Evolutionary conservation across 768 basidiomycete species (phyloP), one percentile per base, ranked within the genome.

Genomic region (Multifurca ochricompacta): DNA sequence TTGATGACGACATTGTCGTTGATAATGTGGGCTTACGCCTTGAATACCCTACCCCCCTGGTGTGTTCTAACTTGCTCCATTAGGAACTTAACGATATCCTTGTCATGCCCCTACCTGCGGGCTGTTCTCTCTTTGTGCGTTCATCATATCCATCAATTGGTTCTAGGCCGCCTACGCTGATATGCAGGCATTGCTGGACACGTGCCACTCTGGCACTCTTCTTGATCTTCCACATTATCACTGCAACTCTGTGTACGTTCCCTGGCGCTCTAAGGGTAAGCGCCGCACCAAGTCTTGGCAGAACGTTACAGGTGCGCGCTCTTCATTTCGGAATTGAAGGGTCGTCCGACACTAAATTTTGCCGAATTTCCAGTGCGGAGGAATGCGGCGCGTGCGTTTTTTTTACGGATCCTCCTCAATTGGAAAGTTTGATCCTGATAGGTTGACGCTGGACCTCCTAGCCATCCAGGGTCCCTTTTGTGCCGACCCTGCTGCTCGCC

Each of bases 181-280:
- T 13, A 27, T 39, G 11, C 32, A 60, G 61, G 59, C 61, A 1
- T 19, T 65, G n/a, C 51, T 65, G 23, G 64, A 65, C 30, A 51
- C 58, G 0, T 64, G 63, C 18, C 61, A 64, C 27, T 64, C 63
- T 0, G 64, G 59, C 1, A 64, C 64, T 1, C 37, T 64, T 16
- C 46, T 64, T 0, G 61, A 65, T 23, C 53, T 65, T 6, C 59
- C 57, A 0, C 64, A 64, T 35, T 62, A 61, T 37, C 25, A 55
- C 6, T 64, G 64, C 48, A 61, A 65, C 31, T 52, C 59, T 2
- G 48, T 62, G 5, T 62, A 56, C 58, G 55, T 51, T 23, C 64
- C 62, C 3, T 61, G 61, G 62, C 32, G 34, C 18, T 58, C 57
- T 16, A 58, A 54, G 27, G 61, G 63, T 19, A 50, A 49, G 34